Evolutionary conservation across 495 filamentous ascomycete genomes (phyloP).

Genomic region (Hypoxylon perforatum): DNA sequence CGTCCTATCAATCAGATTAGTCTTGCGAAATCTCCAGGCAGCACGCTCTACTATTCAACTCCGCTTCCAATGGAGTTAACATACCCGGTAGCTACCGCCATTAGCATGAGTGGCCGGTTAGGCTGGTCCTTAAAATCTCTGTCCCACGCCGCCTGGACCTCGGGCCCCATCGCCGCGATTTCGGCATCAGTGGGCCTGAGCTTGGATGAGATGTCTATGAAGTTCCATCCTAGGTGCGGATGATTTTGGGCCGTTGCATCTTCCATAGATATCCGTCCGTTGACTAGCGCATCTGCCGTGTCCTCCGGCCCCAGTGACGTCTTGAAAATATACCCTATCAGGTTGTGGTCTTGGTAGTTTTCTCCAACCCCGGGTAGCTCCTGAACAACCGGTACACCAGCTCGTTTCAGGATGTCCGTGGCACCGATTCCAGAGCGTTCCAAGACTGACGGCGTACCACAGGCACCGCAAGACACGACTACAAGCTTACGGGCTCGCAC

Average conservation of each 20-base stretch:
- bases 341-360: constrained; percentile 63
- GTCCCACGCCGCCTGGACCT: constrained; percentile 57
- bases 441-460: constrained; percentile 66
- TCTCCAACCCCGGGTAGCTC: constrained; percentile 62
- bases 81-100: constrained; percentile 43
- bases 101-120: constrained; percentile 53
- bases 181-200: constrained; percentile 56
- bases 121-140: constrained; percentile 54
- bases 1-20: constrained; percentile 1
- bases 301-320: constrained; percentile 46
- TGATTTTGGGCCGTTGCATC: constrained; percentile 41
- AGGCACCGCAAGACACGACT: constrained; percentile 68
- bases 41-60: background rate
- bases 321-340: constrained; percentile 46
- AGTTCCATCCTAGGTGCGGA: constrained; percentile 58
- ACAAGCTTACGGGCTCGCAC: constrained; percentile 63
- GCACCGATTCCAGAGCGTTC: constrained; percentile 72
- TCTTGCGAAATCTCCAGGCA: background rate
- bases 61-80: constrained; percentile 5
- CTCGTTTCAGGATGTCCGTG: constrained; percentile 47
- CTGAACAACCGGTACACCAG: constrained; percentile 47
- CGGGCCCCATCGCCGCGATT: constrained; percentile 51
- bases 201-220: constrained; percentile 58
- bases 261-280: constrained; percentile 31
- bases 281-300: constrained; percentile 50